These are phyloP conservation scores for Fusarium denticulatum DNA, from an alignment of 2,329 filamentous ascomycete species.

Conservation along the genomic window DNA sequence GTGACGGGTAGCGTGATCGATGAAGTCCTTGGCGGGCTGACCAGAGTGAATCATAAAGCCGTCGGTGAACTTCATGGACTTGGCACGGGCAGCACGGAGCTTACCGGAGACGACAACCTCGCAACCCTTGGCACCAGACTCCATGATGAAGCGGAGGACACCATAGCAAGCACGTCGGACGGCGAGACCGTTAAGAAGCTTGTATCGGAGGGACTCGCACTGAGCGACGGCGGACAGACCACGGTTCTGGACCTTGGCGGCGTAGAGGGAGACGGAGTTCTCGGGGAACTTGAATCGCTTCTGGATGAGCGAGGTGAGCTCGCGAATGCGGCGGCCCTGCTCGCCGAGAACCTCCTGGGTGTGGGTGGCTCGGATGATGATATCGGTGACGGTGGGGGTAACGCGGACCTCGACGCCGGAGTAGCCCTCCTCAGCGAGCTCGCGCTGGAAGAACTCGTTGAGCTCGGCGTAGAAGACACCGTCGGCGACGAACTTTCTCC, in stretches of 20 bases:
- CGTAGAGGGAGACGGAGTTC: slow-evolving; percentile 99
- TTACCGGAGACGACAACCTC: slow-evolving; percentile 99
- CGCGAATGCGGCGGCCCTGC: slow-evolving; percentile 99
- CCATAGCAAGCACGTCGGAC: slow-evolving; percentile 99
- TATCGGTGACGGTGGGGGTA: slow-evolving; percentile 99
- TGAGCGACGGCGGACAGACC: slow-evolving; percentile 99
- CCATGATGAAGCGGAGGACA: slow-evolving; percentile 99
- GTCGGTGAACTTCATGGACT: slow-evolving; percentile 99
- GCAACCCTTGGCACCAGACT: slow-evolving; percentile 99
- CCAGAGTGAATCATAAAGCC: slow-evolving; percentile 99
- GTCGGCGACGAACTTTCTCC: slow-evolving; percentile 95
- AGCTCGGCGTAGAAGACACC: slow-evolving; percentile 99
- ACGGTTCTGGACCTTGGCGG: slow-evolving; percentile 99
- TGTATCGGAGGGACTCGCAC: slow-evolving; percentile 99
- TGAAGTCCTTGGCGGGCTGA: slow-evolving; percentile 99
- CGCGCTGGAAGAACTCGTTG: slow-evolving; percentile 99
- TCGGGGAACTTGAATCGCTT: slow-evolving; percentile 99
- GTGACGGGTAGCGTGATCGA: slow-evolving; percentile 98
- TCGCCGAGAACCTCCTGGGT: slow-evolving; percentile 99
- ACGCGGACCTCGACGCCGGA: slow-evolving; percentile 99
- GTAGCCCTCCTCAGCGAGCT: slow-evolving; percentile 99
- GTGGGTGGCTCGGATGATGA: slow-evolving; percentile 99
- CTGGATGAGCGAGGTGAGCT: slow-evolving; percentile 99
- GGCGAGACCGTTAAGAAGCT: slow-evolving; percentile 99
- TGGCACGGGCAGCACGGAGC: slow-evolving; percentile 97